These are phyloP conservation scores for Malus domestica DNA, from an alignment of 306 rosid genomes.

Conservation along the genomic window ASM211411v1 NC_041794.1:24185001-24185500, in stretches of 20 bases:
- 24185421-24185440: neutral
- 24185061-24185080: conserved; percentile 13
- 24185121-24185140: conserved; percentile 15
- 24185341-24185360: conserved; percentile 15
- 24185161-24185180: neutral
- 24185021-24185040: neutral
- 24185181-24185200: conserved; percentile 13
- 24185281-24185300: neutral
- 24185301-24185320: conserved; percentile 4
- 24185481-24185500: conserved; percentile 16
- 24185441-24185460: neutral
- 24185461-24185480: conserved; percentile 9
- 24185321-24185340: conserved; percentile 7
- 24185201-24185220: conserved; percentile 1
- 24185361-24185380: conserved; percentile 19
- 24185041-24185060: conserved; percentile 15
- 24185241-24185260: conserved; percentile 9
- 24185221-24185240: conserved; percentile 4
- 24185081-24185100: neutral
- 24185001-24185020: conserved; percentile 4
- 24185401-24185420: conserved; percentile 3
- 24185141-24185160: neutral
- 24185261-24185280: neutral
- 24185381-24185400: neutral
- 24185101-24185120: conserved; percentile 1